Evolutionary conservation across 2,329 filamentous ascomycete genomes (phyloP).

Genomic region (Fusarium sp.): DNA sequence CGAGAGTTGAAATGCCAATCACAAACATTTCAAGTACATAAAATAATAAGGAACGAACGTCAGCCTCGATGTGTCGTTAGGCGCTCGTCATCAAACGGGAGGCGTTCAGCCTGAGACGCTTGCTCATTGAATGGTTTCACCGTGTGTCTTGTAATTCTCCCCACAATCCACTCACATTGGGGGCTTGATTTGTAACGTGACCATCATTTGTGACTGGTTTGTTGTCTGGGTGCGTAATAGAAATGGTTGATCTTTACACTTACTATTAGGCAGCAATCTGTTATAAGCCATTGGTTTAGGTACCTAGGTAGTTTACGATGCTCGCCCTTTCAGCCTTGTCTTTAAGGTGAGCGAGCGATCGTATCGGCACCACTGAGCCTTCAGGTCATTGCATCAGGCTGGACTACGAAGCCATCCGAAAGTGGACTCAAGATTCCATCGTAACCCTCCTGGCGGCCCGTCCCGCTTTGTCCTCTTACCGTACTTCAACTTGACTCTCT

Average conservation of each 20-base stretch:
- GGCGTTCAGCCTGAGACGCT: conserved; percentile 6
- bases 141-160: conserved; percentile 1
- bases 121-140: conserved; percentile 3
- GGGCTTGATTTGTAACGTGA: conserved; percentile 20
- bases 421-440: neutral
- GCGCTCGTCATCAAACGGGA: neutral
- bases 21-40: neutral
- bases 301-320: neutral
- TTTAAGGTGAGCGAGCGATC: neutral
- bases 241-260: neutral
- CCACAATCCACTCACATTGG: conserved; percentile 10
- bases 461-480: neutral
- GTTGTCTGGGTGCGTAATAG: neutral
- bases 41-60: neutral
- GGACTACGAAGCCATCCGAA: neutral
- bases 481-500: no score
- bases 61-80: neutral
- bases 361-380: neutral
- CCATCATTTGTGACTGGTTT: conserved; percentile 16
- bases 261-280: neutral
- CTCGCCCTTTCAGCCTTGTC: neutral
- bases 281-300: neutral
- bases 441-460: neutral
- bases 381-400: neutral
- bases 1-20: neutral